Evolutionary conservation across 1,139 yeast genomes (phyloP).

Genomic region (Candida glucosophila): DNA sequence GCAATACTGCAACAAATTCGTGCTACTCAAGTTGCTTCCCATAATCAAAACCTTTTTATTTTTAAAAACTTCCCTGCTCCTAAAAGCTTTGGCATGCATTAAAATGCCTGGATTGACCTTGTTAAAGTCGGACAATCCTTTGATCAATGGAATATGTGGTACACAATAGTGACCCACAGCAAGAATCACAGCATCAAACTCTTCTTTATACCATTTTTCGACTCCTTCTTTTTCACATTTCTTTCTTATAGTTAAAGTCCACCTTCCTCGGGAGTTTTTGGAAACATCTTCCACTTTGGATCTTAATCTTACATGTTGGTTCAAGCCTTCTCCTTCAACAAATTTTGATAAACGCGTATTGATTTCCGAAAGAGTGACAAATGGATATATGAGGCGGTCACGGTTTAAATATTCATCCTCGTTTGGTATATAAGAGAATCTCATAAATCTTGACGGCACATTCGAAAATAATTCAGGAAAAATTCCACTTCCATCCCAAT

Average conservation of each 20-base stretch:
- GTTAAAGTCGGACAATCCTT: constrained; percentile 41
- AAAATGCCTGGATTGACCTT: constrained; percentile 29
- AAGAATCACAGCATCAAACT: constrained; percentile 47
- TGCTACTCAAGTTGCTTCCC: constrained; percentile 35
- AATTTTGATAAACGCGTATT: constrained; percentile 1
- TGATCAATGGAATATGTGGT: constrained; percentile 46
- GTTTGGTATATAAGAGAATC: constrained; percentile 3
- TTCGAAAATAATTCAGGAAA: constrained; percentile 4
- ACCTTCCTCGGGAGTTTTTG: constrained; percentile 17
- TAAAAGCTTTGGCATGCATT: constrained; percentile 34
- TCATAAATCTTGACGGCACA: constrained; percentile 4
- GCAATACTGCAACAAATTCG: constrained; percentile 35
- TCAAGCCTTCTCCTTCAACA: constrained; percentile 2
- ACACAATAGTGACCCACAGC: constrained; percentile 52
- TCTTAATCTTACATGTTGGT: constrained; percentile 19
- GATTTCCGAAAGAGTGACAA: constrained; percentile 2
- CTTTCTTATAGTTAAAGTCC: constrained; percentile 31
- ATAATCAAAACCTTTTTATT: constrained; percentile 27
- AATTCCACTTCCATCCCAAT: constrained; percentile 6
- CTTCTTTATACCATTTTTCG: constrained; percentile 9
- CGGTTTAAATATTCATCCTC: constrained; percentile 14
- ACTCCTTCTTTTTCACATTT: not conserved
- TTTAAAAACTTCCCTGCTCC: constrained; percentile 16
- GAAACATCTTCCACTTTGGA: constrained; percentile 17
- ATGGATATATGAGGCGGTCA: constrained; percentile 4